phyloP scores from a whole-genome alignment of 2,329 filamentous ascomycete species.

The Fusarium newnesense region DNA sequence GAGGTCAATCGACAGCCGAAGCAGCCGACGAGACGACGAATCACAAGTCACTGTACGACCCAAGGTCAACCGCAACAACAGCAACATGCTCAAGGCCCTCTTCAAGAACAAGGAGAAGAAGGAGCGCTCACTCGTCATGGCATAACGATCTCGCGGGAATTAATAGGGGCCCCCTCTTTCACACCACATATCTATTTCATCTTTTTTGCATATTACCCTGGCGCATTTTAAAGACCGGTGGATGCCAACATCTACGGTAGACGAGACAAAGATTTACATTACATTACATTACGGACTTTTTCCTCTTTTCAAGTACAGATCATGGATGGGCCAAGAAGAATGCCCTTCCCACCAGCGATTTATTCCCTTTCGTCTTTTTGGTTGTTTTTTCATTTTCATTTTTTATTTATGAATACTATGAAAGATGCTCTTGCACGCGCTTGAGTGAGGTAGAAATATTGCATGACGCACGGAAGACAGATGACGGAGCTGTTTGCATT shows the following conservation, averaged over 20 bases:
- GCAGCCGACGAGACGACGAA: conserved; percentile 46
- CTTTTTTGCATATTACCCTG: conserved; percentile 14
- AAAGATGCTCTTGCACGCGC: conserved; percentile 25
- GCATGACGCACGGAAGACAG: conserved; percentile 35
- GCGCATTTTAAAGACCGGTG: conserved; percentile 23
- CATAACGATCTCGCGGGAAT: conserved; percentile 28
- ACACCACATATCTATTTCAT: neutral
- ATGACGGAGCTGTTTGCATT: conserved; percentile 37
- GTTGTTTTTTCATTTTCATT: neutral
- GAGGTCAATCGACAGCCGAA: conserved; percentile 52
- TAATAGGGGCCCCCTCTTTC: neutral
- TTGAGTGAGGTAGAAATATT: conserved; percentile 18
- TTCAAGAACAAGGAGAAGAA: conserved; percentile 67
- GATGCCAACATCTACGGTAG: conserved; percentile 10
- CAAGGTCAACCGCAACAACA: conserved; percentile 58
- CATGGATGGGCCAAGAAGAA: conserved; percentile 28
- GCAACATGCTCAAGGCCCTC: conserved; percentile 67
- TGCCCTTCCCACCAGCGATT: conserved; percentile 28
- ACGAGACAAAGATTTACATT: conserved; percentile 25
- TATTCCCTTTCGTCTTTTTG: conserved; percentile 13
- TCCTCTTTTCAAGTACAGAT: conserved; percentile 1
- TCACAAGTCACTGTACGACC: conserved; percentile 54
- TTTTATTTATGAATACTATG: conserved; percentile 8
- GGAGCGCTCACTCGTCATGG: conserved; percentile 49
- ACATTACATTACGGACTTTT: neutral